A percentile compares a stretch with the other conserved stretches of the same genome.
phyloP scores from a whole-genome alignment of 208 protist species.

The Crithidia brevicula region DNA sequence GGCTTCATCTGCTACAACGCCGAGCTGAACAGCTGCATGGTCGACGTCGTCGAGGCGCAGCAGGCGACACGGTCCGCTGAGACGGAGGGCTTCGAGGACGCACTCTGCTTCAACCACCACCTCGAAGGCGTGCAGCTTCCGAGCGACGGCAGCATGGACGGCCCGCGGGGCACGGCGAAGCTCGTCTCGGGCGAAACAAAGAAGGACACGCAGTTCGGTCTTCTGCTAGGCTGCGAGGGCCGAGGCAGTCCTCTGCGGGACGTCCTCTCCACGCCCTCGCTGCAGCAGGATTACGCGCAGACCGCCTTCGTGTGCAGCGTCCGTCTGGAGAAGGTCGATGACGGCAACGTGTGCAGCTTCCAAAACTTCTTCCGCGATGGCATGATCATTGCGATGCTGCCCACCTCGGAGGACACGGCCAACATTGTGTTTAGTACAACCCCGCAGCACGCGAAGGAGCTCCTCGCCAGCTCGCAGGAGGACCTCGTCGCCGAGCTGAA shows the following conservation, averaged over 20 bases:
- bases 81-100: conserved; percentile 28
- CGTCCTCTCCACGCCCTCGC: conserved; percentile 43
- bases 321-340: conserved; percentile 55
- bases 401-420: conserved; percentile 71
- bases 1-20: conserved; percentile 85
- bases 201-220: conserved; percentile 41
- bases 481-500: conserved; percentile 82
- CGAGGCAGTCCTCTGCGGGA: conserved; percentile 78
- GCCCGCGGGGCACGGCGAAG: conserved; percentile 47
- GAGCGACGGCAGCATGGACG: conserved; percentile 39
- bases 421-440: conserved; percentile 90
- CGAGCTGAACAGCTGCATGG: conserved; percentile 69
- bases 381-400: conserved; percentile 83
- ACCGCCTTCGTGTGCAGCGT: conserved; percentile 85
- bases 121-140: conserved; percentile 56
- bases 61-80: conserved; percentile 1
- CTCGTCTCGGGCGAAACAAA: conserved; percentile 32
- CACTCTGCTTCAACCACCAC: conserved; percentile 56
- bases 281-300: conserved; percentile 87
- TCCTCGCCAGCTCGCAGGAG: conserved; percentile 52
- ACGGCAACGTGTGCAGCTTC: conserved; percentile 88
- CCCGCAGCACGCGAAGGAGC: conserved; percentile 55
- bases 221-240: conserved; percentile 86
- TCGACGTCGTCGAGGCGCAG: conserved; percentile 66
- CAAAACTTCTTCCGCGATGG: conserved; percentile 91